phyloP scores from a whole-genome alignment of 208 protist species.

The Trypanosoma melophagium region DNA sequence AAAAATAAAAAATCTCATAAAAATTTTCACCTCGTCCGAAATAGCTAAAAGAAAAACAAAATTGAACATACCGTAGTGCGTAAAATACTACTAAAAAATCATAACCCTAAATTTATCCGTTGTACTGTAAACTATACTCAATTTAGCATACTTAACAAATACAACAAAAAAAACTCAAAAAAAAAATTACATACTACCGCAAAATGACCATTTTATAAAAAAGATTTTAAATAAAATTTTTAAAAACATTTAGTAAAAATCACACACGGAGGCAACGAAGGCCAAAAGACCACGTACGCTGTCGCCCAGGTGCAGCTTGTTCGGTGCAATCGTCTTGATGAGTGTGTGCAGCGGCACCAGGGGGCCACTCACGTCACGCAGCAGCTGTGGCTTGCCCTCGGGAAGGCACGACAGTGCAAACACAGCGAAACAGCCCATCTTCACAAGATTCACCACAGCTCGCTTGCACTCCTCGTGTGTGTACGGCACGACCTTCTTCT shows the following conservation, averaged over 20 bases:
- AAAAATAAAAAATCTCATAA: neutral
- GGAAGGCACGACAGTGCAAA: constrained; percentile 83
- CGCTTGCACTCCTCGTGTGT: neutral
- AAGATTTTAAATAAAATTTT: too few relatives aligned
- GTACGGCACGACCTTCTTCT: neutral
- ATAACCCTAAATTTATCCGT: too few relatives aligned
- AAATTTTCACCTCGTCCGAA: too few relatives aligned
- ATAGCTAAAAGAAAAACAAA: too few relatives aligned
- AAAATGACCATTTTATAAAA: too few relatives aligned
- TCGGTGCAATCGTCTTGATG: constrained; percentile 66
- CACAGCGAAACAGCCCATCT: constrained; percentile 76
- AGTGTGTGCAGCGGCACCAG: constrained; percentile 73
- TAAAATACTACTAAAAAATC: too few relatives aligned
- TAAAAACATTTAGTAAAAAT: constrained; percentile 88
- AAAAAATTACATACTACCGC: too few relatives aligned
- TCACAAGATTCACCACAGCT: neutral
- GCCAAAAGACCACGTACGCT: constrained; percentile 72
- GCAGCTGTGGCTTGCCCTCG: constrained; percentile 71
- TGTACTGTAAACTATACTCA: too few relatives aligned
- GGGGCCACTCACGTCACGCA: constrained; percentile 57
- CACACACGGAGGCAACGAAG: constrained; percentile 79
- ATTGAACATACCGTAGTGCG: too few relatives aligned
- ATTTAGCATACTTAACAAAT: too few relatives aligned
- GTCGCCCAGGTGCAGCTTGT: constrained; percentile 65
- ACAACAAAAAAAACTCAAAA: too few relatives aligned